phyloP scores from a whole-genome alignment of 441 rosid species.

The Cnidoscolus chayamansa region DNA sequence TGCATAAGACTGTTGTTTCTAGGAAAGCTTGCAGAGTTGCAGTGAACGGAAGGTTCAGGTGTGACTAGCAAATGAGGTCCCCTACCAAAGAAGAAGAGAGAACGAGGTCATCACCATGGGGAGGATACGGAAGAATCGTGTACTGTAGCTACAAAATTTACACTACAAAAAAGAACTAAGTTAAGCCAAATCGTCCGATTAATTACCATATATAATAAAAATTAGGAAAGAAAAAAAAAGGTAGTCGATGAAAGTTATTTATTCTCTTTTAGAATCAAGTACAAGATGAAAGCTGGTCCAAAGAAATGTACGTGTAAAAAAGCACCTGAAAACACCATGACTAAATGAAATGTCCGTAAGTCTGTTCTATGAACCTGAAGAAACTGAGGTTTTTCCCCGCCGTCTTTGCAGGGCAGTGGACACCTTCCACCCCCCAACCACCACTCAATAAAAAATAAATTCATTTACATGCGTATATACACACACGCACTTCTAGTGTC shows the following conservation, averaged over 20 bases:
- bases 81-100: background rate
- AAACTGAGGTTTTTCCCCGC: constrained; percentile 23
- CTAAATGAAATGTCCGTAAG: constrained; percentile 22
- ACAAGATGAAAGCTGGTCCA: constrained; percentile 17
- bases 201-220: background rate
- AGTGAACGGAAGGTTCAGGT: constrained; percentile 7
- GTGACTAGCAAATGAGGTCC: background rate
- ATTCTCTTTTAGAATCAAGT: background rate
- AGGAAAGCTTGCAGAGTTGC: constrained; percentile 5
- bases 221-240: background rate
- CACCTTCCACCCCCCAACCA: too few species aligned
- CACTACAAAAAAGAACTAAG: background rate
- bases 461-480: too few species aligned
- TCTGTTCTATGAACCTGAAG: constrained; percentile 19
- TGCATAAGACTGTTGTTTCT: background rate
- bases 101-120: background rate
- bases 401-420: constrained; percentile 36
- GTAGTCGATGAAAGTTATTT: too few species aligned
- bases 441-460: too few species aligned
- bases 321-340: constrained; percentile 32
- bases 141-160: too few species aligned
- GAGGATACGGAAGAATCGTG: too few species aligned
- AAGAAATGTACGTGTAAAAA: constrained; percentile 19
- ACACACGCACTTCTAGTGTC: too few species aligned
- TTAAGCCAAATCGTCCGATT: background rate